phyloP scores from a whole-genome alignment of 371 early-diverging fungal species.

The Sporodiniella umbellata region DNA sequence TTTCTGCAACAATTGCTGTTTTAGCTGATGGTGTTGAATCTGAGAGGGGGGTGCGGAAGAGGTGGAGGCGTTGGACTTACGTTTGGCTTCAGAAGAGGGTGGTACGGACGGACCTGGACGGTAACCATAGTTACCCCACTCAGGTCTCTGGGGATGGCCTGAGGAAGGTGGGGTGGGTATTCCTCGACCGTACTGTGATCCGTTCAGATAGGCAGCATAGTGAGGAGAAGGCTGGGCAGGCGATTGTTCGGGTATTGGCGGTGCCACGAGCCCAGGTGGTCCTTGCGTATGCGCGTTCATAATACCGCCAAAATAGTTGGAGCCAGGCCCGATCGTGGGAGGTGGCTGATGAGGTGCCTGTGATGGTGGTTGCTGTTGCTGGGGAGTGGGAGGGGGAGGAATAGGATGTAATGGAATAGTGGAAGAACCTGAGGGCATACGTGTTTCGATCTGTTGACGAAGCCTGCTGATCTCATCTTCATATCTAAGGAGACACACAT shows the following conservation, averaged over 20 bases:
- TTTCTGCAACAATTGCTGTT: neutral
- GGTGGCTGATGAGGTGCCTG: conserved; percentile 26
- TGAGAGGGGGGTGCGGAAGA: conserved; percentile 4
- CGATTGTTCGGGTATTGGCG: conserved; percentile 34
- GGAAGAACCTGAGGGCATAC: conserved; percentile 19
- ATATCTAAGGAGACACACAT: conserved; percentile 21
- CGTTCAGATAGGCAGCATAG: conserved; percentile 13
- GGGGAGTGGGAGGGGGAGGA: conserved; percentile 7
- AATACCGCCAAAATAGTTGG: conserved; percentile 47
- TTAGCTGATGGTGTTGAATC: conserved; percentile 1
- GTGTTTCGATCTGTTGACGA: conserved; percentile 45
- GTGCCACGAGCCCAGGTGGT: conserved; percentile 35
- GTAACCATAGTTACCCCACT: conserved; percentile 3
- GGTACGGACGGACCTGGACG: conserved; percentile 11
- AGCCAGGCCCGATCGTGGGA: conserved; percentile 49
- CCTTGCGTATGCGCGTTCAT: conserved; percentile 37
- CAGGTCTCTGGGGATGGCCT: conserved; percentile 16
- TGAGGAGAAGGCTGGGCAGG: conserved; percentile 14
- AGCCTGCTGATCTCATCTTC: conserved; percentile 50
- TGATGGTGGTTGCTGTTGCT: neutral
- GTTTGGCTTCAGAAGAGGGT: conserved; percentile 1
- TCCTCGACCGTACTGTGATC: conserved; percentile 18
- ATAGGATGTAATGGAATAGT: conserved; percentile 16
- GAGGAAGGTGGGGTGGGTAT: conserved; percentile 24
- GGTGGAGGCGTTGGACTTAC: conserved; percentile 7